Percentiles rank a stretch among this genome's conserved stretches.
Evolutionary conservation across 2,329 filamentous ascomycete species (phyloP).

Genomic region (Fusarium continuum): DNA sequence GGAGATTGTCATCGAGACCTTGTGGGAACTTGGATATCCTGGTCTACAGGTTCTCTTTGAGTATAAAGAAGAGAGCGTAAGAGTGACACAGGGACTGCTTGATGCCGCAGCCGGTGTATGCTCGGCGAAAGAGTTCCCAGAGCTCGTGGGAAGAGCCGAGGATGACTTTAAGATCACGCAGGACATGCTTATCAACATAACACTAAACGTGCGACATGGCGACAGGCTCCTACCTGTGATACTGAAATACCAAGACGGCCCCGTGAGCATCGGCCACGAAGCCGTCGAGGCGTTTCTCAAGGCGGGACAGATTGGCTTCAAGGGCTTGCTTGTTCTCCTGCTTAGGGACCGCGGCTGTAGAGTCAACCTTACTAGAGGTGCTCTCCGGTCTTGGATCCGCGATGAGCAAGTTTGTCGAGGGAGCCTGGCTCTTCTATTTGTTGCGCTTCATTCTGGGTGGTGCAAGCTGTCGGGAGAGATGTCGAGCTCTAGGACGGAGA

Average conservation of each 20-base stretch:
- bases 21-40: constrained; percentile 15
- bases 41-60: constrained; percentile 18
- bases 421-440: constrained; percentile 23
- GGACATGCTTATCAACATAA: constrained; percentile 29
- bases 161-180: constrained; percentile 25
- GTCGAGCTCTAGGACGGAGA: constrained; percentile 7
- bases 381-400: constrained; percentile 21
- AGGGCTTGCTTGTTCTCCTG: constrained; percentile 18
- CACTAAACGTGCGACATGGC: constrained; percentile 13
- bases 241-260: constrained; percentile 12
- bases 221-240: constrained; percentile 22
- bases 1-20: constrained; percentile 9
- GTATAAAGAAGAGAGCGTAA: constrained; percentile 13
- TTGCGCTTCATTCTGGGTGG: constrained; percentile 23
- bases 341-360: constrained; percentile 19
- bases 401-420: constrained; percentile 16
- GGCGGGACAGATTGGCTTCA: constrained; percentile 20
- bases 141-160: constrained; percentile 13
- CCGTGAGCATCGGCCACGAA: constrained; percentile 12
- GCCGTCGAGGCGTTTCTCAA: constrained; percentile 22
- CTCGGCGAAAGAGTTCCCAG: constrained; percentile 17
- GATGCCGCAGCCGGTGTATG: constrained; percentile 22
- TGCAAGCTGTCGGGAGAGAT: constrained; percentile 16
- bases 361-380: constrained; percentile 16
- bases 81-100: constrained; percentile 16